Conservation (phyloP, 805 yeast species). For the Myxozyma neotropica region DNA sequence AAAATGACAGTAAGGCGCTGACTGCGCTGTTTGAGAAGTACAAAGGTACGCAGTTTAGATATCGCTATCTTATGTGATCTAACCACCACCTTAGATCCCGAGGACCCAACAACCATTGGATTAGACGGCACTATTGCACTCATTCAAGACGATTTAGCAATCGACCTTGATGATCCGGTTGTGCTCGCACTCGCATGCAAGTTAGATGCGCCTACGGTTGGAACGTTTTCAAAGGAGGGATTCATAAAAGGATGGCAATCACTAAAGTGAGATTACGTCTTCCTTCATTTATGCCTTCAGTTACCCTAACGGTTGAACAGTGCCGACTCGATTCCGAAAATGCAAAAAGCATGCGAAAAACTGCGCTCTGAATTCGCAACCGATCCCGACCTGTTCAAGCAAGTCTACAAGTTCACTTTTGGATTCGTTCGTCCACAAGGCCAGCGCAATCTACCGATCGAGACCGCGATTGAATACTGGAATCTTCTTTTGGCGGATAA, state of each 20-base stretch:
- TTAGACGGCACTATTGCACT: constrained; percentile 77
- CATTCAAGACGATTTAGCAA: constrained; percentile 60
- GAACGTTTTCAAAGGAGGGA: constrained; percentile 54
- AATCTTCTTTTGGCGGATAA: constrained; percentile 57
- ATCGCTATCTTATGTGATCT: not conserved
- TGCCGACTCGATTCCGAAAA: constrained; percentile 46
- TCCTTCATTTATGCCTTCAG: not conserved
- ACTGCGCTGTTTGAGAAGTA: constrained; percentile 36
- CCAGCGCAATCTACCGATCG: constrained; percentile 58
- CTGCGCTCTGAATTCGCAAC: constrained; percentile 43
- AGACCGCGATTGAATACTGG: constrained; percentile 79
- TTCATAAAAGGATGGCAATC: constrained; percentile 65
- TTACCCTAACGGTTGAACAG: constrained; percentile 15
- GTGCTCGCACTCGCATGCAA: constrained; percentile 72
- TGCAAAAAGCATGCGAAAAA: constrained; percentile 49
- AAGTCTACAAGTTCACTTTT: constrained; percentile 73
- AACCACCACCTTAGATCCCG: constrained; percentile 27
- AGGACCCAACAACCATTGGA: constrained; percentile 52
- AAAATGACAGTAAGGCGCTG: constrained; percentile 17
- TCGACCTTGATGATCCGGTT: constrained; percentile 72
- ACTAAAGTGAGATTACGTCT: constrained; percentile 34
- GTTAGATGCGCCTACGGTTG: constrained; percentile 66
- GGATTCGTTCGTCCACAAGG: constrained; percentile 63
- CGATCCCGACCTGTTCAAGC: constrained; percentile 52
- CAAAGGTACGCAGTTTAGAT: constrained; percentile 28